These are phyloP conservation scores for Zymoseptoria ardabiliae DNA, from an alignment of 2,329 filamentous ascomycete species.

Conservation along the genomic window DNA sequence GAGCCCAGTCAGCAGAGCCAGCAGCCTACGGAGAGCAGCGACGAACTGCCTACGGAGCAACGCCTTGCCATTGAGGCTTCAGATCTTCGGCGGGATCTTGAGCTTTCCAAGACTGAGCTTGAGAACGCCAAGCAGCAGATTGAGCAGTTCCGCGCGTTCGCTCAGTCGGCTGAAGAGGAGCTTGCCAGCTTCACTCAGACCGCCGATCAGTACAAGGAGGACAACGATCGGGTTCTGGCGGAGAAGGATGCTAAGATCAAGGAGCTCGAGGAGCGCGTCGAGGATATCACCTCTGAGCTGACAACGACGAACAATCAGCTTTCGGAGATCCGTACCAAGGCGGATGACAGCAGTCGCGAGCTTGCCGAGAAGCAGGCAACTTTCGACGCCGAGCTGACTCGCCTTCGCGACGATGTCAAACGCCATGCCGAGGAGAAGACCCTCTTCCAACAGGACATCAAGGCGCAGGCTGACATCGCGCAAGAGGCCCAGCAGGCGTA, in stretches of 20 bases:
- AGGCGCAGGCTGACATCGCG: constrained; percentile 87
- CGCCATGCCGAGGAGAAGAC: constrained; percentile 71
- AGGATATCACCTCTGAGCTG: constrained; percentile 77
- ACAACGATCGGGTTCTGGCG: constrained; percentile 67
- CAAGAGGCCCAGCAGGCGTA: constrained; percentile 91
- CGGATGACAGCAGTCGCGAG: constrained; percentile 63
- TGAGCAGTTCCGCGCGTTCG: constrained; percentile 83
- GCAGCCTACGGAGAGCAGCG: constrained; percentile 44
- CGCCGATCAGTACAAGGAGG: constrained; percentile 79
- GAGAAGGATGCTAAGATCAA: constrained; percentile 74
- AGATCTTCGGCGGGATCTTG: constrained; percentile 79
- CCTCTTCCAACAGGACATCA: constrained; percentile 84
- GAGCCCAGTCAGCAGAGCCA: constrained; percentile 29
- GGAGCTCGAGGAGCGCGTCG: constrained; percentile 74
- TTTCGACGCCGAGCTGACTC: constrained; percentile 69
- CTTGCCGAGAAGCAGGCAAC: constrained; percentile 76
- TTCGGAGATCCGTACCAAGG: constrained; percentile 68
- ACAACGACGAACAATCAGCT: constrained; percentile 75
- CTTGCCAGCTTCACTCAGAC: constrained; percentile 71
- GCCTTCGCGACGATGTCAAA: constrained; percentile 77
- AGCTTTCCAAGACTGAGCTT: constrained; percentile 70
- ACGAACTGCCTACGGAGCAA: constrained; percentile 60
- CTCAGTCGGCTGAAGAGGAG: constrained; percentile 79
- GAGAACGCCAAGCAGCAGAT: constrained; percentile 73
- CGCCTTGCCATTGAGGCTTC: constrained; percentile 77